Evolutionary conservation across 169 alveolate species (phyloP).

Genomic region (Eimeria mitis): DNA sequence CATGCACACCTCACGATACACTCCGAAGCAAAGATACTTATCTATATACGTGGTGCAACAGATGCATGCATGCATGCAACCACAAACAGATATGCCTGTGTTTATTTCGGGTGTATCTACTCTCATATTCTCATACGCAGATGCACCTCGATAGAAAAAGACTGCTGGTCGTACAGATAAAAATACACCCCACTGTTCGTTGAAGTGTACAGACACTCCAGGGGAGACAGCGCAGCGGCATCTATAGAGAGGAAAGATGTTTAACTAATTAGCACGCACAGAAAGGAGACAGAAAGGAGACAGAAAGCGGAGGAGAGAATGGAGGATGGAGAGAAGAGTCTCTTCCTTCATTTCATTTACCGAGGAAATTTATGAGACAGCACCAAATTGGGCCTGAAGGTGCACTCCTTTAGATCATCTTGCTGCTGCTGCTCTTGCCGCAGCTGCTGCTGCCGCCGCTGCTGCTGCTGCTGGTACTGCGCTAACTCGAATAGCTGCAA

Average conservation of each 20-base stretch:
- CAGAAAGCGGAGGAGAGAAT: neutral
- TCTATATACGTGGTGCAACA: neutral
- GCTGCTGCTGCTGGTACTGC: constrained; percentile 38
- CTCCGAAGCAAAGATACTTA: neutral
- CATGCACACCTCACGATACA: constrained; percentile 1
- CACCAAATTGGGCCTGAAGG: constrained; percentile 15
- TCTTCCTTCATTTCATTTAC: neutral
- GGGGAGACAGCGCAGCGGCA: neutral
- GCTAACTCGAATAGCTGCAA: constrained; percentile 51
- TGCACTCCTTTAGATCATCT: constrained; percentile 39
- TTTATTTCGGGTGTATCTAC: neutral
- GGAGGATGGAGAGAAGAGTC: neutral
- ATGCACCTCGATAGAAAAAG: neutral
- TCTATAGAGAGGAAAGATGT: neutral
- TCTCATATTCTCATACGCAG: neutral
- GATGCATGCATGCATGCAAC: neutral
- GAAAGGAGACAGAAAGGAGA: no score
- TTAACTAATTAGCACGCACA: neutral
- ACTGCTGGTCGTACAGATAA: neutral
- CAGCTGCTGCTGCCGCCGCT: constrained; percentile 35
- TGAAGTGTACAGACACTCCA: constrained; percentile 6
- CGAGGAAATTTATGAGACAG: neutral
- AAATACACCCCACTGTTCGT: neutral
- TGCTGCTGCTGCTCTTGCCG: constrained; percentile 56
- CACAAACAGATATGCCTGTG: neutral